Base-by-base conservation (phyloP, 495 filamentous ascomycete species). In the Geoglossum glabrum region DNA sequence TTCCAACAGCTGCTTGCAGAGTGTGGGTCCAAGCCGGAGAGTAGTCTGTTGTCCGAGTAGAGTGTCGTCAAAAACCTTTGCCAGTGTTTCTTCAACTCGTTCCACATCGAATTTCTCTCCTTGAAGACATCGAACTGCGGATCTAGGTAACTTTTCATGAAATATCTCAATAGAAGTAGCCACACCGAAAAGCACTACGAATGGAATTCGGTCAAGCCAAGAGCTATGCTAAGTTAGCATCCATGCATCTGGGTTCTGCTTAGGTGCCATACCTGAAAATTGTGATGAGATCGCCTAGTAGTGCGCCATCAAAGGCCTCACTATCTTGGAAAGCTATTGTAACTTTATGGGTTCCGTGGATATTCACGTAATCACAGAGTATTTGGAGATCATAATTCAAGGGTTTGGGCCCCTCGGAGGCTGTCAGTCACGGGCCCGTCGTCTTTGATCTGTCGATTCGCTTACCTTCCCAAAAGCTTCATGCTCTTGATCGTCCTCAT, bases 321-420 rank as follows among this genome's bases (percentile, higher is more conserved):
- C 85, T 93, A 65, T 97, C 93, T 64, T 86, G 81, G 55, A 98
- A 82, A 15, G 83, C 82, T 23, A 98, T 67, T 8, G 90, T 73
- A 31, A 95, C 73, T 58, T 81, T 79, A 34, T 76, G 70, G 27
- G 76, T 75, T 9, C 70, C 66, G 45, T 78, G 73, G 55, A 70
- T 70, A 46, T 73, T 72, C 15, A 87, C 74, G 64, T 79, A 79
- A 30, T 81, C 79, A 57, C 82, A 70, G 8, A 98, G 73, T n/a
- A 85, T 76, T 62, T 90, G 83, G 13, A 97, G 74, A 65, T 97
- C 93, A 64, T 97, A 97, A 61, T 84, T 85, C n/a, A 97, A 75
- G 51, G 87, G 77, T 70, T 82, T 83, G 31, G 78, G 76, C 0
- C 79, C 80, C 78, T 84, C 63, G 2, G 45, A 50, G 17, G 28